Percentiles rank a stretch among this genome's conserved stretches.
Evolutionary conservation across 805 yeast species (phyloP).

Genomic region (Wickerhamiella azyma): DNA sequence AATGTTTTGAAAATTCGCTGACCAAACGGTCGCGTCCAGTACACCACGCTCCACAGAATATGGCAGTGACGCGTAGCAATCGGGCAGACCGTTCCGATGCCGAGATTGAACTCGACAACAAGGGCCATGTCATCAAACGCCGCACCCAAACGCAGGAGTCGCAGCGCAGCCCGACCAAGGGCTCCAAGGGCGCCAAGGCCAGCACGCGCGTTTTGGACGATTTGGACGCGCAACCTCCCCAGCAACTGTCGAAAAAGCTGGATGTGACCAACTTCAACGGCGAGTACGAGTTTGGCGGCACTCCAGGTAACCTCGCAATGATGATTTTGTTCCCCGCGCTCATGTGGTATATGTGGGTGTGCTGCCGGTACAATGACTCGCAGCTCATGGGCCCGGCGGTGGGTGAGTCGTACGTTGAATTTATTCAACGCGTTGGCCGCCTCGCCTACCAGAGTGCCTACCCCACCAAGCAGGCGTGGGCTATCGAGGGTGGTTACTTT

Average conservation of each 20-base stretch:
- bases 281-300: constrained; percentile 73
- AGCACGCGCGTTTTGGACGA: neutral
- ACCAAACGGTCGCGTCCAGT: neutral
- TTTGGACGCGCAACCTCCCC: neutral
- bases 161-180: neutral
- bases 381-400: constrained; percentile 51
- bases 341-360: constrained; percentile 95
- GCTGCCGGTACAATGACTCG: constrained; percentile 70
- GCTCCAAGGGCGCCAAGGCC: neutral
- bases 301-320: constrained; percentile 81
- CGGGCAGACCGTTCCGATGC: neutral
- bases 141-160: neutral
- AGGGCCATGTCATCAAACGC: neutral
- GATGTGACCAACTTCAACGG: constrained; percentile 20
- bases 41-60: neutral
- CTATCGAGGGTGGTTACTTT: constrained; percentile 57
- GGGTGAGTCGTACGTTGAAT: constrained; percentile 34
- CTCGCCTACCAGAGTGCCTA: constrained; percentile 32
- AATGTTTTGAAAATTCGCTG: no score
- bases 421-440: constrained; percentile 36
- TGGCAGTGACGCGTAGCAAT: constrained; percentile 8
- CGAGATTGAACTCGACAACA: neutral
- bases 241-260: constrained; percentile 1
- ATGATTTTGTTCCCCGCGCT: constrained; percentile 80
- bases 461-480: constrained; percentile 42